Evolutionary conservation across 106 monocot genomes (phyloP), one percentile per base, ranked within the genome.

Genomic region (Allium sativum): DNA sequence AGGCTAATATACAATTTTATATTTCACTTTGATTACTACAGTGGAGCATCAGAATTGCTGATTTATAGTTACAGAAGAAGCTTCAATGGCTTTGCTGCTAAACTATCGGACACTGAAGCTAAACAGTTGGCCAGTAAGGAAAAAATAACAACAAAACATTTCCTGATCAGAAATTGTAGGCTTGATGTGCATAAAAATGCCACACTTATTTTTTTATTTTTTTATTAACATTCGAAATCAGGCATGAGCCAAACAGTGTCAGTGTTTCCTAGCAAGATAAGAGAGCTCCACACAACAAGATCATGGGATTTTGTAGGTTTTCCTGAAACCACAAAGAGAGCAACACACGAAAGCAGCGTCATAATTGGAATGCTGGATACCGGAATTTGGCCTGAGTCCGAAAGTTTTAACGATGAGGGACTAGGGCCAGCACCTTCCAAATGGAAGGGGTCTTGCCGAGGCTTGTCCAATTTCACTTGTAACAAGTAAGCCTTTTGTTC

Each of bases 261-360:
- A 13, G 73, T 78, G 44, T 65, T 78, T 43, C 73, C 78, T 1
- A 64, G 20, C n/a, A 59, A 40, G 40, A 10, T 15, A 16, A 18
- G 44, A 47, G 22, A 71, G 40, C 66, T 71, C 0, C 77, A 71
- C 77, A 78, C 78, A 1, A 73, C 78, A 10, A 50, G 43, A 1
- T 68, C 78, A 20, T 78, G 78, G 78, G 48, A 70, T 55, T 78
- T 70, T 56, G 40, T 68, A 18, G 68, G 68, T 19, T 73, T 78
- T 56, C 78, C 78, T 10, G 9, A 1, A 6, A 64, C 18, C 12
- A 58, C 44, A 18, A 52, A 20, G 3, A 73, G 53, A 20, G 12
- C 10, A 3, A 7, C 69, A 14, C 21, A 42, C 12, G 78, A 78
- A 60, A 73, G 65, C 21, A 20, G 73, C 53, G 52, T 78, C 41